Conservation (phyloP, 1,284 basidiomycete genomes). For the Ganoderma multipileum region DNA sequence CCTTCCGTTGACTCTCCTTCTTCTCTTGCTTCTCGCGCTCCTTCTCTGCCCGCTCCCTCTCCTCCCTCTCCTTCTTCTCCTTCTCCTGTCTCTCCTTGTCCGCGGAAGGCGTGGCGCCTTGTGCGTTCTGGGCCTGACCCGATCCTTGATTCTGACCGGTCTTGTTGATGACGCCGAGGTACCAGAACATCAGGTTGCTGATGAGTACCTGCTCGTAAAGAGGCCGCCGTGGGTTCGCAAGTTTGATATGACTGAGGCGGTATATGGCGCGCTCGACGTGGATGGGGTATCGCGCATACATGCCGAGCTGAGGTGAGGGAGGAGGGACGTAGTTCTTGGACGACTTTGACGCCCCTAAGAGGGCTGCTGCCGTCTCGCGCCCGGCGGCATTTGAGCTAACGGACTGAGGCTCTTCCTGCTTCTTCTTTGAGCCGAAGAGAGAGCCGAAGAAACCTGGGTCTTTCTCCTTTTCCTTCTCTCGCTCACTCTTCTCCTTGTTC, state of each 20-base stretch:
- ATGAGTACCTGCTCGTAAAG: slow-evolving; percentile 99
- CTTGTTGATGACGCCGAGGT: slow-evolving; percentile 97
- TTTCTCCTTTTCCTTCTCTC: slow-evolving; percentile 68
- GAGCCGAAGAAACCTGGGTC: slow-evolving; percentile 87
- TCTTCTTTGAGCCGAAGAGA: slow-evolving; percentile 85
- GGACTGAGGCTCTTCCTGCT: slow-evolving; percentile 69
- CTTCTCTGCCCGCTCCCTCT: slow-evolving; percentile 49
- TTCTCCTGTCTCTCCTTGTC: slow-evolving; percentile 56
- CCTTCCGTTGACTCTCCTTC: slow-evolving; percentile 53
- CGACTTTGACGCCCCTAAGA: slow-evolving; percentile 83
- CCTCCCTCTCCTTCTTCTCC: slow-evolving; percentile 52
- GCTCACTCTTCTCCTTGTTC: slow-evolving; percentile 55
- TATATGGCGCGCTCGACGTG: slow-evolving; percentile 99
- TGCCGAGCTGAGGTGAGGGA: slow-evolving; percentile 69
- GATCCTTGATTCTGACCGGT: slow-evolving; percentile 53
- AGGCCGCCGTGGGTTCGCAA: slow-evolving; percentile 95
- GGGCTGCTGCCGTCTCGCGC: slow-evolving; percentile 81
- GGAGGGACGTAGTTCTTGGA: slow-evolving; percentile 69
- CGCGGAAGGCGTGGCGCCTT: slow-evolving; percentile 21
- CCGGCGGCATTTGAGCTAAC: slow-evolving; percentile 63
- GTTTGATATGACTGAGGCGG: slow-evolving; percentile 96
- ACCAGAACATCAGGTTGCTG: slow-evolving; percentile 99
- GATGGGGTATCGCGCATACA: slow-evolving; percentile 90
- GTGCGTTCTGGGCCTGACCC: slow-evolving; percentile 23
- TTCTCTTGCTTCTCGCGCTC: slow-evolving; percentile 53